Evolutionary conservation across 805 yeast genomes (phyloP).

Genomic region (Wickerhamomyces xylosicus): DNA sequence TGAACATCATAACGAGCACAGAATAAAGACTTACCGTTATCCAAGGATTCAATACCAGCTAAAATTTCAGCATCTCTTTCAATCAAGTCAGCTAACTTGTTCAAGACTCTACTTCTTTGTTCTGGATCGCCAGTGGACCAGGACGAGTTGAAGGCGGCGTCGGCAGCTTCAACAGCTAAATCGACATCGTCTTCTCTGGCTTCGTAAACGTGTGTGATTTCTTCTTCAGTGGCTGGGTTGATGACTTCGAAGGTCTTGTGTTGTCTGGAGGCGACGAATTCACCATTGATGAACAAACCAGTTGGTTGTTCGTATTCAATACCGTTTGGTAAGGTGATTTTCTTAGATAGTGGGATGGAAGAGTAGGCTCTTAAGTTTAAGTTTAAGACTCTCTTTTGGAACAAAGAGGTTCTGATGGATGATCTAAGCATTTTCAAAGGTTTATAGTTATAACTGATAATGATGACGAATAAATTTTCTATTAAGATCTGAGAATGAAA

Average conservation of each 20-base stretch:
- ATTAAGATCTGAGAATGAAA: too few species aligned
- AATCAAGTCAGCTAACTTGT: constrained; percentile 68
- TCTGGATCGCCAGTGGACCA: constrained; percentile 69
- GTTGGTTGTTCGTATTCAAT: constrained; percentile 66
- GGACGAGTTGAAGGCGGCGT: constrained; percentile 59
- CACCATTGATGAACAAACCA: constrained; percentile 73
- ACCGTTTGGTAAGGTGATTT: constrained; percentile 69
- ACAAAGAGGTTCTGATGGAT: too few species aligned
- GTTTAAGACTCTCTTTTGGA: too few species aligned
- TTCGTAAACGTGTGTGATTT: constrained; percentile 57
- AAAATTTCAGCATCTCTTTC: constrained; percentile 59
- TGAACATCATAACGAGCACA: constrained; percentile 40
- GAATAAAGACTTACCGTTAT: constrained; percentile 41
- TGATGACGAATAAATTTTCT: too few species aligned
- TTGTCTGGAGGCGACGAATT: constrained; percentile 52
- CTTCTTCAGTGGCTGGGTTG: constrained; percentile 69
- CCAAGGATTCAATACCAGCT: constrained; percentile 41
- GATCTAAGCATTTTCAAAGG: too few species aligned
- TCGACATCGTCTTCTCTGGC: constrained; percentile 74
- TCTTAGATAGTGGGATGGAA: too few species aligned
- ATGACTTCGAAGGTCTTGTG: constrained; percentile 54
- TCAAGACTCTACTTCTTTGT: constrained; percentile 48
- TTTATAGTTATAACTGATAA: too few species aligned
- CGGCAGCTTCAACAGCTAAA: constrained; percentile 78
- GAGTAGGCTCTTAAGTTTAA: too few species aligned